Conservation (phyloP, 257 asterid species). For the Anisodus acutangulus region DNA sequence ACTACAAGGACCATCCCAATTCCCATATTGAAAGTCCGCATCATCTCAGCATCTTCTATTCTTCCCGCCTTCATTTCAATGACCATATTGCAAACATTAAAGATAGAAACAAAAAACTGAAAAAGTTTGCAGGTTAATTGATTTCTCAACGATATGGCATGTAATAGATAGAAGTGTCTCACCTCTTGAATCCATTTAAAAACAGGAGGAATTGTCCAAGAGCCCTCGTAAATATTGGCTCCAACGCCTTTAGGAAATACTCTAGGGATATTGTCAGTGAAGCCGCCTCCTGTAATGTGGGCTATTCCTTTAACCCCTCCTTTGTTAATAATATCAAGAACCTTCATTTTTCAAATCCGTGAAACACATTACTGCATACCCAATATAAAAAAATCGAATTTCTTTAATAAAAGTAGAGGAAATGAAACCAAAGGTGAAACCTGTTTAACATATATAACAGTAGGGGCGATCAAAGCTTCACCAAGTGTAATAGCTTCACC, state of each 20-base stretch:
- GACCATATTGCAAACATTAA: background rate
- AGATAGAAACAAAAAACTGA: background rate
- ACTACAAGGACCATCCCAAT: constrained; percentile 93
- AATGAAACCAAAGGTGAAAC: constrained; percentile 40
- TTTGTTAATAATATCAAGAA: constrained; percentile 73
- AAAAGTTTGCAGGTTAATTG: no score
- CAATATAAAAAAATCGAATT: background rate
- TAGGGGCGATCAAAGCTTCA: constrained; percentile 94
- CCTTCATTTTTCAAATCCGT: constrained; percentile 47
- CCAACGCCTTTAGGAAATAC: constrained; percentile 90
- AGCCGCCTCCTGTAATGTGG: constrained; percentile 97
- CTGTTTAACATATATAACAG: constrained; percentile 89
- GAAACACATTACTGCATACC: background rate
- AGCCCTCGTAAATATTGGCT: constrained; percentile 63
- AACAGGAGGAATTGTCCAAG: constrained; percentile 81
- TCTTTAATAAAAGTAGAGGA: background rate
- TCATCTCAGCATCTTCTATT: constrained; percentile 84
- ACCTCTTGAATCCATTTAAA: constrained; percentile 97
- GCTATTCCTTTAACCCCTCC: constrained; percentile 98
- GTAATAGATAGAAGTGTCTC: background rate
- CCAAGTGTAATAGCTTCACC: constrained; percentile 66
- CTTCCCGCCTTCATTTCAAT: constrained; percentile 61
- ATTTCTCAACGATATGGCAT: background rate
- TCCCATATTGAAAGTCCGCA: constrained; percentile 91
- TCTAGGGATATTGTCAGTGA: constrained; percentile 93